Percentiles rank a stretch among this genome's conserved stretches.
These are phyloP conservation scores for Leccinum pachyderme DNA, from an alignment of 1,284 basidiomycete genomes.

Conservation along the genomic window DNA sequence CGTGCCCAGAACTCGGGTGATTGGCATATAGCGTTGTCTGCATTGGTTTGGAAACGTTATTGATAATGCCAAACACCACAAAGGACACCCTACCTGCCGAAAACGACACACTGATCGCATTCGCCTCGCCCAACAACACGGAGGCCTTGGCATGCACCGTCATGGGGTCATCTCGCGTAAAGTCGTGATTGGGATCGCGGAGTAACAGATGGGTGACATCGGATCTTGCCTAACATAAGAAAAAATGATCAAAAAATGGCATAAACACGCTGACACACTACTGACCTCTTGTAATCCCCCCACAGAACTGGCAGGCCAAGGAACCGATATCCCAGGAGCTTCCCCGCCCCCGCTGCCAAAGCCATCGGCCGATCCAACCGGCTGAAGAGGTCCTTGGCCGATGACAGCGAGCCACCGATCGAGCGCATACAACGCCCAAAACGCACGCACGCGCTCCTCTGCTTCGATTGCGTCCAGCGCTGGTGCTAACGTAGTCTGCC, in stretches of 20 bases:
- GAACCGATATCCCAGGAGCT: conserved; percentile 38
- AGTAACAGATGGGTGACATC: conserved; percentile 32
- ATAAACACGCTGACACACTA: neutral
- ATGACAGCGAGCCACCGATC: conserved; percentile 40
- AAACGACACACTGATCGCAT: conserved; percentile 27
- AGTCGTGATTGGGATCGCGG: conserved; percentile 17
- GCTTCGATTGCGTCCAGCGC: conserved; percentile 42
- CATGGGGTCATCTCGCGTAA: conserved; percentile 14
- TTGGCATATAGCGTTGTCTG: conserved; percentile 23
- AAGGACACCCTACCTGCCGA: conserved; percentile 22
- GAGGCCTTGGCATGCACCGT: conserved; percentile 34
- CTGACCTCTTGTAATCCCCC: conserved; percentile 6
- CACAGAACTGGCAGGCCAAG: conserved; percentile 38
- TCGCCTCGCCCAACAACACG: conserved; percentile 34
- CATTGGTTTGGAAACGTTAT: neutral
- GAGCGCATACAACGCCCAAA: conserved; percentile 44
- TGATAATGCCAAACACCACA: neutral
- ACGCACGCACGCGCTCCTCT: conserved; percentile 46
- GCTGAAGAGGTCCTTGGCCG: conserved; percentile 30
- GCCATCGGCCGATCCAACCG: conserved; percentile 17
- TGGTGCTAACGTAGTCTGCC: conserved; percentile 28
- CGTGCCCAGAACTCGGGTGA: conserved; percentile 21
- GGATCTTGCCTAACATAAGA: neutral
- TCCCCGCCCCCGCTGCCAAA: conserved; percentile 1
- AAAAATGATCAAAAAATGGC: neutral